phyloP scores from a whole-genome alignment of 495 filamentous ascomycete species.

The Penicillium canescens region DNA sequence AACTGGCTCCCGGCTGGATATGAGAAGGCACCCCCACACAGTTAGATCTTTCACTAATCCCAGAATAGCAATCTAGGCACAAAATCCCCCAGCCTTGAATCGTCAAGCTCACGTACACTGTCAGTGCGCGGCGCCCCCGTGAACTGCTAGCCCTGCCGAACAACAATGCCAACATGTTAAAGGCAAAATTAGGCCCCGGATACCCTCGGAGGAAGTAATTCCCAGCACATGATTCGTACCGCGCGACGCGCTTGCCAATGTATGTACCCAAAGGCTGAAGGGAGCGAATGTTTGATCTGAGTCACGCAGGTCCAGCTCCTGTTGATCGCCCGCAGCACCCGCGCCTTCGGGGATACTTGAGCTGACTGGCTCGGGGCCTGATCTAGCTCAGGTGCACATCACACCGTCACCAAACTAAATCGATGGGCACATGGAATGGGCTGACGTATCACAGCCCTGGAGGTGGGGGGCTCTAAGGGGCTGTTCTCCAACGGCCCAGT shows the following conservation, averaged over 20 bases:
- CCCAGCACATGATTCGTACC: neutral
- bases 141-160: slow-evolving; percentile 3
- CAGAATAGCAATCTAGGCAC: slow-evolving; percentile 22
- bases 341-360: slow-evolving; percentile 3
- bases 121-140: slow-evolving; percentile 23
- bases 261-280: neutral
- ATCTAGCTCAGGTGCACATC: slow-evolving; percentile 23
- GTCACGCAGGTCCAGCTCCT: slow-evolving; percentile 6
- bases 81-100: slow-evolving; percentile 8
- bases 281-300: slow-evolving; percentile 9
- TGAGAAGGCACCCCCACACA: neutral
- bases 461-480: slow-evolving; percentile 7
- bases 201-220: neutral
- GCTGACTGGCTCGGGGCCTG: slow-evolving; percentile 22
- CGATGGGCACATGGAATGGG: slow-evolving; percentile 7
- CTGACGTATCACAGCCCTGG: slow-evolving; percentile 20
- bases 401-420: slow-evolving; percentile 16
- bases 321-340: slow-evolving; percentile 10
- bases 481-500: slow-evolving; percentile 10
- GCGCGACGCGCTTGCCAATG: neutral
- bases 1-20: neutral
- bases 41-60: neutral
- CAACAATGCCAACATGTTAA: too few species aligned
- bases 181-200: neutral
- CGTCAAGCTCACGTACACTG: slow-evolving; percentile 20